These are phyloP conservation scores for Epichloe coenophiala DNA, from an alignment of 2,329 filamentous ascomycete species.

Conservation along the genomic window DNA sequence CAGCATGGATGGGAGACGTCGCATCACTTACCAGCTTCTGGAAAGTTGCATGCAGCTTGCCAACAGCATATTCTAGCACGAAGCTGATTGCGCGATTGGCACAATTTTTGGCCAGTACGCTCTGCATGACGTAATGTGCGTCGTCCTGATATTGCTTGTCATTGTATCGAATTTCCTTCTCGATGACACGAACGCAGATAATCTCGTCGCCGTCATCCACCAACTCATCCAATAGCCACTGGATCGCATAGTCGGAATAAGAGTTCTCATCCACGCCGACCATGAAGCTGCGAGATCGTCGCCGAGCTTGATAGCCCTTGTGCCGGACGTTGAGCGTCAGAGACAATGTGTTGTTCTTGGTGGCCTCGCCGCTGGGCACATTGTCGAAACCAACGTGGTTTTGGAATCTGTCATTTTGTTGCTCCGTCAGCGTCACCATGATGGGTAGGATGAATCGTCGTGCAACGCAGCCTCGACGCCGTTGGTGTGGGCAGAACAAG, in stretches of 20 bases:
- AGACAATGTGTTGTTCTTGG: conserved; percentile 48
- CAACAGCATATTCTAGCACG: conserved; percentile 74
- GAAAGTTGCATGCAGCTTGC: conserved; percentile 81
- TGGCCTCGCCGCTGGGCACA: conserved; percentile 41
- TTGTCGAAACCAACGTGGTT: conserved; percentile 49
- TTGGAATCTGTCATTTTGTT: conserved; percentile 36
- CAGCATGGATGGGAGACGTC: too few relatives aligned
- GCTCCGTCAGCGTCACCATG: conserved; percentile 32
- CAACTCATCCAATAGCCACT: conserved; percentile 84
- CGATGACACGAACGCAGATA: conserved; percentile 76
- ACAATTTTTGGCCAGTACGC: conserved; percentile 65
- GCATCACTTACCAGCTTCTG: conserved; percentile 63
- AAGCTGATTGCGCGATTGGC: conserved; percentile 74
- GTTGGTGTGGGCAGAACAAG: neutral
- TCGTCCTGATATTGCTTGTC: conserved; percentile 62
- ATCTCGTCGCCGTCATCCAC: conserved; percentile 91
- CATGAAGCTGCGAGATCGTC: conserved; percentile 76
- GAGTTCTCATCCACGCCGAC: conserved; percentile 84
- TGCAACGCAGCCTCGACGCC: neutral
- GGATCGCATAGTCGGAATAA: conserved; percentile 82
- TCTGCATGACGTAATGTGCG: conserved; percentile 59
- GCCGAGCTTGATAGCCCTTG: conserved; percentile 68
- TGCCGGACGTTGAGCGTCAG: conserved; percentile 78
- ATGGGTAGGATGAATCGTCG: conserved; percentile 3
- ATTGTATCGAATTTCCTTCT: conserved; percentile 63